A percentile compares a stretch with the other conserved stretches of the same genome.
Conservation (phyloP, 2,329 filamentous ascomycete genomes). For the Botrytis fragariae region DNA sequence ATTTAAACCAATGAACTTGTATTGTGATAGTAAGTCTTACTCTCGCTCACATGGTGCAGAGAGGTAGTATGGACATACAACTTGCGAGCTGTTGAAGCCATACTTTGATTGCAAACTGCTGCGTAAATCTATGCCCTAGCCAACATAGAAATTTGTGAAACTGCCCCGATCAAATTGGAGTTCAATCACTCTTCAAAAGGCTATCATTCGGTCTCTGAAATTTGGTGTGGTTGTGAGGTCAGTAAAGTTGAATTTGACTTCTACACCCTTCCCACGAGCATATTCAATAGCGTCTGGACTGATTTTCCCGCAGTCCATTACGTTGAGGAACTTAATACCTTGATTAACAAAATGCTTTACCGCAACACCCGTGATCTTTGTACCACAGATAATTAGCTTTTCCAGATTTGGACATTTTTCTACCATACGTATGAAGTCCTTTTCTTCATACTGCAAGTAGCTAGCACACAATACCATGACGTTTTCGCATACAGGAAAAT, state of each 20-base stretch:
- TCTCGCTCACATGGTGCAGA: neutral
- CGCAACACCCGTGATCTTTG: constrained; percentile 38
- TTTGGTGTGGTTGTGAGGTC: neutral
- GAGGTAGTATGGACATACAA: neutral
- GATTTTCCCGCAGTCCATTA: constrained; percentile 32
- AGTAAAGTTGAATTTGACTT: constrained; percentile 29
- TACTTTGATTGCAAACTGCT: neutral
- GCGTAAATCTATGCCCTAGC: neutral
- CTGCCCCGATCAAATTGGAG: neutral
- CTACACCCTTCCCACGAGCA: constrained; percentile 34
- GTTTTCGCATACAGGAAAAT: constrained; percentile 30
- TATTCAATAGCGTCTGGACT: constrained; percentile 38
- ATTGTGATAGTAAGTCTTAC: neutral
- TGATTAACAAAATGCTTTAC: constrained; percentile 37
- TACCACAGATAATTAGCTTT: constrained; percentile 32
- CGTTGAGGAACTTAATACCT: constrained; percentile 33
- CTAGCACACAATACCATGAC: constrained; percentile 32
- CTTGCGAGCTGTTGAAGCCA: neutral
- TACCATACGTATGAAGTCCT: constrained; percentile 26
- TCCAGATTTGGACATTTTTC: constrained; percentile 32
- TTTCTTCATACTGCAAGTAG: constrained; percentile 25
- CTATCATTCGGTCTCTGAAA: neutral
- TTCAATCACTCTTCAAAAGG: neutral
- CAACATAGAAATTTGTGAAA: neutral
- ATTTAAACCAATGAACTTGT: neutral